Evolutionary conservation across 192 early-diverging fungal genomes (phyloP), one percentile per base, ranked within the genome.

Genomic region (Backusella psychrophila): DNA sequence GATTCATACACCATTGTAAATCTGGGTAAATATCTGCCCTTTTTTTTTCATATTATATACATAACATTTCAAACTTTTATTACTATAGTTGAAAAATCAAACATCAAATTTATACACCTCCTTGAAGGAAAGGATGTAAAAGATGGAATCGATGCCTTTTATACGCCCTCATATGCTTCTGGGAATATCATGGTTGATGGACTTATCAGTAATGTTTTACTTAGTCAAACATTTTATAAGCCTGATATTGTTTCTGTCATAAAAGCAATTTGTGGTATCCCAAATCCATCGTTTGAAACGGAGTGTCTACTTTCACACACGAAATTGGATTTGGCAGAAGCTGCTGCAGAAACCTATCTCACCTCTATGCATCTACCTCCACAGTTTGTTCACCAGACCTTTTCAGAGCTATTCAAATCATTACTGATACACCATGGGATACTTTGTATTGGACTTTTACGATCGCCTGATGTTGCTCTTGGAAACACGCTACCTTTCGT

Each of bases 401-500:
- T 85, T 76, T 69, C 80, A 17, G 75, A 77, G 2, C 39, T 93
- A 31, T 91, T 87, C 68, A 74, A 83, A 33, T 77, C 72, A 6
- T 76, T 93, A n/a, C 75, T 84, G 29, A 49, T 88, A 3, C 38
- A 81, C 12, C 82, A 86, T 39, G 89, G 85, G 4, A 82, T 90
- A 8, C 49, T 93, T 34, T 83, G 90, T 0, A 73, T 93, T 59
- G 90, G 90, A 0, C 59, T 87, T 4, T 82, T 83, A 49, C 78
- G 86, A 9, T 79, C 78, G 1, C 76, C 84, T 15, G 84, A 85
- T 38, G 31, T 38, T 1, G 80, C 75, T 1, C 68, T 84, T 31
- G 83, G 87, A 12, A 91, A 93, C 79, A 80, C 79, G 34, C 70
- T 87, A 14, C 90, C 91, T 0, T 93, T 89, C 80, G 89, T 93